A percentile compares a stretch with the other conserved stretches of the same genome.
Evolutionary conservation across 179 eudicot genomes (phyloP).

Genomic region (Pouteria campechiana): DNA sequence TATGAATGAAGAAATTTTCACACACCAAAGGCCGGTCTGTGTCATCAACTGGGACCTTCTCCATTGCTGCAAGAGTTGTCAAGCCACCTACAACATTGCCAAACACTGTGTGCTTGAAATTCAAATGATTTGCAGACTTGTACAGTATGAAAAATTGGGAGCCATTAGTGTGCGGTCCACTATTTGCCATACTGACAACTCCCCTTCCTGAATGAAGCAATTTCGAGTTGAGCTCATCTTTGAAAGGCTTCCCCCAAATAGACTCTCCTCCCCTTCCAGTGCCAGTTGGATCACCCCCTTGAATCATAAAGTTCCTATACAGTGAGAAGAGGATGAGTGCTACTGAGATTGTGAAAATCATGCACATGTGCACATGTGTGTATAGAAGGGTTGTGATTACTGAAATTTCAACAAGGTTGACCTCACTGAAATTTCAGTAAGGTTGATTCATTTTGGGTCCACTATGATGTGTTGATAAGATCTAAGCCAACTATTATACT

Average conservation of each 20-base stretch:
- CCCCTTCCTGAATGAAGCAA: slow-evolving; percentile 95
- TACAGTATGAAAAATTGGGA: slow-evolving; percentile 91
- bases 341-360: too few species aligned
- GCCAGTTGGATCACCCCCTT: slow-evolving; percentile 99
- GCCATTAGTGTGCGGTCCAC: slow-evolving; percentile 94
- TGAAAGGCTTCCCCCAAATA: slow-evolving; percentile 93
- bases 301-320: slow-evolving; percentile 91
- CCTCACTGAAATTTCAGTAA: too few species aligned
- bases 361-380: too few species aligned
- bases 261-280: slow-evolving; percentile 97
- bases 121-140: slow-evolving; percentile 89
- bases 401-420: too few species aligned
- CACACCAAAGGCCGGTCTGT: slow-evolving; percentile 88
- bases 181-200: slow-evolving; percentile 98
- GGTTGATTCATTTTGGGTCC: too few species aligned
- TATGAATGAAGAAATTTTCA: slow-evolving; percentile 1
- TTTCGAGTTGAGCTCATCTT: slow-evolving; percentile 89
- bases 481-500: too few species aligned
- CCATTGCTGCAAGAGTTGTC: slow-evolving; percentile 78
- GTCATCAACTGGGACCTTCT: slow-evolving; percentile 93
- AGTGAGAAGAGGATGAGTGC: too few species aligned
- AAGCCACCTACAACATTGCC: slow-evolving; percentile 95
- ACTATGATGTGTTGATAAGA: too few species aligned
- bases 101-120: slow-evolving; percentile 92
- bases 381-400: too few species aligned